Conservation (phyloP, 2,329 filamentous ascomycete species). For the Gnomoniopsis smithogilvyi region DNA sequence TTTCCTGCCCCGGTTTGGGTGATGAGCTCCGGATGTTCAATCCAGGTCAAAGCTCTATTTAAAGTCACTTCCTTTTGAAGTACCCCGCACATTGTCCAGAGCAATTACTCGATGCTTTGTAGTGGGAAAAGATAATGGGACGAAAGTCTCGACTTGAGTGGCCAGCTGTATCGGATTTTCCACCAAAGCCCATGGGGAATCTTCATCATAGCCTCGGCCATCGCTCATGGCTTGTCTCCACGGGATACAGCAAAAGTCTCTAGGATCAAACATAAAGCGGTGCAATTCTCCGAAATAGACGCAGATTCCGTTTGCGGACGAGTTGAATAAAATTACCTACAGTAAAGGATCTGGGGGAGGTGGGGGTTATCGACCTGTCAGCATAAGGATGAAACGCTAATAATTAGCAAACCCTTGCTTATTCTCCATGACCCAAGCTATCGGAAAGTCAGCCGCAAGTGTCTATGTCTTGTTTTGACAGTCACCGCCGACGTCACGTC, state of each 20-base stretch:
- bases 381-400: constrained; percentile 15
- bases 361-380: constrained; percentile 16
- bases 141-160: too few relatives aligned
- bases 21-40: not conserved
- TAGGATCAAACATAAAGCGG: not conserved
- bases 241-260: too few relatives aligned
- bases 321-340: not conserved
- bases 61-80: too few relatives aligned
- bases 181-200: too few relatives aligned
- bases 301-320: not conserved
- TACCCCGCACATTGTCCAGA: too few relatives aligned
- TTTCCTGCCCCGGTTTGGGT: not conserved
- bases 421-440: constrained; percentile 7
- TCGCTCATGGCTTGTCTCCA: not conserved
- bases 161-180: too few relatives aligned
- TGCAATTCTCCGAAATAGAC: not conserved
- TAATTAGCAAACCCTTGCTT: constrained; percentile 1
- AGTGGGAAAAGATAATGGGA: too few relatives aligned
- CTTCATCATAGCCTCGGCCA: too few relatives aligned
- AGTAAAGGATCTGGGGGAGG: constrained; percentile 1
- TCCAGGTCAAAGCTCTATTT: too few relatives aligned
- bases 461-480: constrained; percentile 3
- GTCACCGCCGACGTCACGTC: constrained; percentile 16
- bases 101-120: too few relatives aligned
- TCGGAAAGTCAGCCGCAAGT: constrained; percentile 6